Base-by-base conservation (phyloP, 352 stramenopile species). In the Blastocystis sp. region DNA sequence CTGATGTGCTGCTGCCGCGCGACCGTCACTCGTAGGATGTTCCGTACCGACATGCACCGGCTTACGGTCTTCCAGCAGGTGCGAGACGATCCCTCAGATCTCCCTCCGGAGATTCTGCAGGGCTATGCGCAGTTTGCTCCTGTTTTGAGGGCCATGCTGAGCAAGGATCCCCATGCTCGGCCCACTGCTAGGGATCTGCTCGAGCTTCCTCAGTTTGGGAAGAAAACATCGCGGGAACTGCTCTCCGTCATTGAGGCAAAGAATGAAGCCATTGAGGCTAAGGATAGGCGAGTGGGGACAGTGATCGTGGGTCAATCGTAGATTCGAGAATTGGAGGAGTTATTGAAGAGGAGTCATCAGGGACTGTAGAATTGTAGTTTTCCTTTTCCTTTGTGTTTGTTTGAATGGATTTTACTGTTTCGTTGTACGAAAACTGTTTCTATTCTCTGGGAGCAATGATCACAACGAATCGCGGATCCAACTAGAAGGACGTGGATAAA, bases 11-110 rank as follows among this genome's bases (percentile, higher is more conserved):
- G 48, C 5, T 7, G 14, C 5, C 5, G 14, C 5, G 14, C 5
- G 5, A 14, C 14, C 5, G 5, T 56, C 14, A 56, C 5, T 7
- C 48, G 14, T 45, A 81, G 71, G 71, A 81, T 81, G 71, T 81
- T 81, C 38, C 34, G 45, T 10, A 81, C 71, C 14, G 71, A 81
- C 59, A 81, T 81, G 71, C 71, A 81, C 17, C 48, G 71, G 66
- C 21, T 81, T 0, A 65, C 52, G 7, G 62, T 53, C 45, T 81
- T 81, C 38, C 71, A 65, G 11, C n/a, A 45, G n/a, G 11, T 81
- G 9, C 40, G 71, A 28, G 40, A 48, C 11, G 48, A 81, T 40
- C 71, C 71, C 43, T 43, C 48, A 0, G n/a, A 81, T 3, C 59
- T 81, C 19, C 71, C 71, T 21, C 19, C 14, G 21, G 71, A 81